Base-by-base conservation (phyloP, 208 protist genomes). In the Crithidia bombi region DNA sequence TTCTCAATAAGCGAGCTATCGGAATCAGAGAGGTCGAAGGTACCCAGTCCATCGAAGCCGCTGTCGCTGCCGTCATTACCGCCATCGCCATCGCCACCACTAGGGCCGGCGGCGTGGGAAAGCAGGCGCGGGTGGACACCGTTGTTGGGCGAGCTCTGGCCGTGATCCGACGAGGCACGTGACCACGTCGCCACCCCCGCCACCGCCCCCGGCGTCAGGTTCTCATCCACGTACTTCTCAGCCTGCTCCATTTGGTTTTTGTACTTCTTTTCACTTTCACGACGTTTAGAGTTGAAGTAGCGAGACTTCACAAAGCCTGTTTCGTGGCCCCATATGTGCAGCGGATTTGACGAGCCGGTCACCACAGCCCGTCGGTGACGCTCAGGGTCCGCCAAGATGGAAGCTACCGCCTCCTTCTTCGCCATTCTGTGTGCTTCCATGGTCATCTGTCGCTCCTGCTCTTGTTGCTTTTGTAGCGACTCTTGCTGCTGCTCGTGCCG, bases 311-410 rank as follows among this genome's bases (percentile, higher is more conserved):
- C 30, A 17, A 85, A 71, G 2, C 55, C 47, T 9, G 59, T 57
- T 23, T 85, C 79, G 59, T 85, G 74, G 5, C 39, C 46, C 79
- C 79, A 85, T 9, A 78, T 36, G 52, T 81, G 73, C 63, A 78
- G 47, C 15, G 76, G 70, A 35, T 75, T 78, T 7, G 69, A 70
- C n/a, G 58, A 50, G 49, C 66, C 68, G 47, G 59, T 35, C n/a
- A 65, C 58, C 9, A 75, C 52, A 28, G 33, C 59, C 41, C 68
- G 67, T 11, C 63, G 62, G 19, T 70, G 35, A 15, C 44, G 32
- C 12, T 65, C 58, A 2, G 61, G 69, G 35, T 69, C 68, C 19
- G 52, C 10, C 28, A 64, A 44, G 25, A 54, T 32, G 14, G 61
- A 55, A 3, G 32, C 46, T 11, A 66, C 12, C 5, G 44, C 46